phyloP scores from a whole-genome alignment of 331 rosid genomes.

The Rosa hybrid region DNA sequence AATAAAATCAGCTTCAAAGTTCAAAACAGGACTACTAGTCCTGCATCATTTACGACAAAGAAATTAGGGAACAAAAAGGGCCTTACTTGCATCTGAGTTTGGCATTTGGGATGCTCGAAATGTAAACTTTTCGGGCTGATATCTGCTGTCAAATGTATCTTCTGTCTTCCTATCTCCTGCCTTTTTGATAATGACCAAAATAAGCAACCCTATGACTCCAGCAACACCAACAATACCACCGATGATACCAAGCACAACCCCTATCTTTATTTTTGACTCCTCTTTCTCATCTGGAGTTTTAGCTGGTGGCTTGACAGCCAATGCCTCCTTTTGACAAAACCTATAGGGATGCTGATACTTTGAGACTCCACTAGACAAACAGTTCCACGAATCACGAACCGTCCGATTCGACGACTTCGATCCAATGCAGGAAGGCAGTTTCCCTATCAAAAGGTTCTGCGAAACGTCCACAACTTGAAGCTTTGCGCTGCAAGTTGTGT shows the following conservation, averaged over 20 bases:
- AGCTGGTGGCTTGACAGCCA: constrained; percentile 63
- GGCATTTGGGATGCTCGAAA: constrained; percentile 35
- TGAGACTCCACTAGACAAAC: constrained; percentile 48
- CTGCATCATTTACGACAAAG: constrained; percentile 11
- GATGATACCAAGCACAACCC: constrained; percentile 49
- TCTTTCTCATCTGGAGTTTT: constrained; percentile 20
- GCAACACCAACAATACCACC: constrained; percentile 54
- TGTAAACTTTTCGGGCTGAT: constrained; percentile 41
- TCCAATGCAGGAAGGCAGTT: constrained; percentile 66
- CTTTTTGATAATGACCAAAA: constrained; percentile 47
- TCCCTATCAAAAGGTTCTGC: constrained; percentile 68
- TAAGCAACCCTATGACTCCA: constrained; percentile 42
- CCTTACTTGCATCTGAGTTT: constrained; percentile 55
- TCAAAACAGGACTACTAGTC: neutral
- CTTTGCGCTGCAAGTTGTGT: constrained; percentile 46
- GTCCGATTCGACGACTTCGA: constrained; percentile 52
- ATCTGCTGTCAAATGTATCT: constrained; percentile 33
- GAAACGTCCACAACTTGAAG: constrained; percentile 70
- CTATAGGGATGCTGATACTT: constrained; percentile 50
- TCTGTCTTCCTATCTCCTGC: constrained; percentile 28
- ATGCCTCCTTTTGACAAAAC: constrained; percentile 55
- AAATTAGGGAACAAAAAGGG: constrained; percentile 1
- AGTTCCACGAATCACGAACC: constrained; percentile 59
- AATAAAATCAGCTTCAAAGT: constrained; percentile 1
- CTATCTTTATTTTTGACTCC: constrained; percentile 37